phyloP scores from a whole-genome alignment of 208 protist genomes.

The Crithidia sp. region DNA sequence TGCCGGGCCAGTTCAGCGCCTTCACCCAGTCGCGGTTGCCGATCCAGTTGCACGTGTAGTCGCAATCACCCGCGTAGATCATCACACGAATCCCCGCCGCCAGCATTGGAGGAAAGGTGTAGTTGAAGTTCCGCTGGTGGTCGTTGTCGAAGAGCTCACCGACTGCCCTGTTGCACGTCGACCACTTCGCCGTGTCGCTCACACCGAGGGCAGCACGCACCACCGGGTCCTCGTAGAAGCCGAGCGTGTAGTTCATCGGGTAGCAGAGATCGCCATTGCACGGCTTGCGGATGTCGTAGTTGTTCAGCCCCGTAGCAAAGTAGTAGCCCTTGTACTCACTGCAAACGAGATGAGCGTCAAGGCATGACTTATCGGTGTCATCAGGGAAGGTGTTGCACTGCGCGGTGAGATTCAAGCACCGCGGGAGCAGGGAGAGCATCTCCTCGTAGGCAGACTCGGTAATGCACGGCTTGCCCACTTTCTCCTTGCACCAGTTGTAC shows the following conservation, averaged over 20 bases:
- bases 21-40: constrained; percentile 86
- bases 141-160: constrained; percentile 60
- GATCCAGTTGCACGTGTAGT: constrained; percentile 94
- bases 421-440: constrained; percentile 52
- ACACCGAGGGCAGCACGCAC: constrained; percentile 2
- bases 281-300: constrained; percentile 64
- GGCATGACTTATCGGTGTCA: constrained; percentile 22
- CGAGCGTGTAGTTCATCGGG: constrained; percentile 1
- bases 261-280: constrained; percentile 40
- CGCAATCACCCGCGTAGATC: constrained; percentile 91
- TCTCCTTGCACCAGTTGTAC: constrained; percentile 65
- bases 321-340: constrained; percentile 30
- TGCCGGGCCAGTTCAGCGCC: constrained; percentile 79
- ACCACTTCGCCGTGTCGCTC: background rate
- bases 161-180: constrained; percentile 64
- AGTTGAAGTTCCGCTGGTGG: constrained; percentile 70
- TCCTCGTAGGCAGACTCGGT: constrained; percentile 32
- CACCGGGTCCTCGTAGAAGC: background rate
- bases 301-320: constrained; percentile 49
- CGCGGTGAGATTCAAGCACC: constrained; percentile 34
- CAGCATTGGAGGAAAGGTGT: constrained; percentile 67
- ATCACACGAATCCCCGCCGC: constrained; percentile 70
- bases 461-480: constrained; percentile 66
- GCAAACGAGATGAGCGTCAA: constrained; percentile 12
- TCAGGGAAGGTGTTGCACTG: constrained; percentile 24